phyloP scores from a whole-genome alignment of 2,329 filamentous ascomycete species.

The Metarhizium album region DNA sequence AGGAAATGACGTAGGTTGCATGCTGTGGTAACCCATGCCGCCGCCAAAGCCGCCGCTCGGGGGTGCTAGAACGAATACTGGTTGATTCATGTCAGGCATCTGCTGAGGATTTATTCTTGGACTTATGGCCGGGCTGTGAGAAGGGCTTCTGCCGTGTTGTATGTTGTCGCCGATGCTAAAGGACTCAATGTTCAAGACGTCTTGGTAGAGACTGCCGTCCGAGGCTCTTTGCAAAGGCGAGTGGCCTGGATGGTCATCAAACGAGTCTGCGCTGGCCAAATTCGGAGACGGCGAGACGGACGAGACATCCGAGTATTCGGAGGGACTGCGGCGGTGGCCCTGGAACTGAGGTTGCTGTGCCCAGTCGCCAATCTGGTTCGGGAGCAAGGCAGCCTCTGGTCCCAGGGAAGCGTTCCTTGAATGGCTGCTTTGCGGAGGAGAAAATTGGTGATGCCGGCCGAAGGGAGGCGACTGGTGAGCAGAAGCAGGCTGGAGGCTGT shows the following conservation, averaged over 20 bases:
- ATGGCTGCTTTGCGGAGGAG: constrained; percentile 36
- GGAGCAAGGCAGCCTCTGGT: constrained; percentile 45
- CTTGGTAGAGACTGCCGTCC: constrained; percentile 63
- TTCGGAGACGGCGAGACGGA: constrained; percentile 79
- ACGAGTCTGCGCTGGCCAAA: constrained; percentile 64
- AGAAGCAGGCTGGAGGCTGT: constrained; percentile 34
- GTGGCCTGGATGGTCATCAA: constrained; percentile 60
- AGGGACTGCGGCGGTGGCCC: constrained; percentile 72
- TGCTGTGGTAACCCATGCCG: constrained; percentile 20
- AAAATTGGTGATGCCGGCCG: constrained; percentile 45
- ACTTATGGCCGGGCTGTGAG: constrained; percentile 59
- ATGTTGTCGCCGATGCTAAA: constrained; percentile 73
- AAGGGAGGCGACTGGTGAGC: constrained; percentile 47
- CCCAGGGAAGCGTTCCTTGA: constrained; percentile 47
- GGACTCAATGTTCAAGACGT: constrained; percentile 64
- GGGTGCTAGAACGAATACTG: constrained; percentile 31
- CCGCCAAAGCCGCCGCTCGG: constrained; percentile 28
- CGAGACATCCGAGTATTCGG: constrained; percentile 87
- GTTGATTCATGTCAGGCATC: constrained; percentile 39
- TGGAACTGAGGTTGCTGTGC: constrained; percentile 53
- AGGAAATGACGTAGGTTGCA: constrained; percentile 37
- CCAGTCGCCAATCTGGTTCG: constrained; percentile 43
- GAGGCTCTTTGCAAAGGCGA: constrained; percentile 72
- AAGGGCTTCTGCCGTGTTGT: constrained; percentile 68
- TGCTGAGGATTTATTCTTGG: constrained; percentile 49